phyloP scores from a whole-genome alignment of 2,329 filamentous ascomycete genomes.

The Bipolaris gigantea region DNA sequence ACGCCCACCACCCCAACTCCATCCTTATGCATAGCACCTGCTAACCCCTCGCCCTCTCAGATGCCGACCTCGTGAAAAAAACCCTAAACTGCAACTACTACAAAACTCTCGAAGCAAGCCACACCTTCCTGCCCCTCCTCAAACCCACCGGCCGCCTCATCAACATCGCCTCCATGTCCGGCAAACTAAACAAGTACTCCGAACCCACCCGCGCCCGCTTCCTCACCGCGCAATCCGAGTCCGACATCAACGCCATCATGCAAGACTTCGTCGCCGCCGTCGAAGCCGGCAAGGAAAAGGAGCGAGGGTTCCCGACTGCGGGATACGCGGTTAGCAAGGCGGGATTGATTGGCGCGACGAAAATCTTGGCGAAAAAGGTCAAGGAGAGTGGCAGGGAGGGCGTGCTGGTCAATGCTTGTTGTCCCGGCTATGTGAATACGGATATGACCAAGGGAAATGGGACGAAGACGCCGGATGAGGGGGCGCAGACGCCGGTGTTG shows the following conservation, averaged over 20 bases:
- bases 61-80: constrained; percentile 51
- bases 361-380: constrained; percentile 42
- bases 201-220: constrained; percentile 49
- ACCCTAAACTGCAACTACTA: constrained; percentile 58
- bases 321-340: constrained; percentile 55
- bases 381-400: constrained; percentile 38
- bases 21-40: background rate
- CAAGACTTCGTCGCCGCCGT: constrained; percentile 53
- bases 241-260: constrained; percentile 54
- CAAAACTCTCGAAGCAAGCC: constrained; percentile 52
- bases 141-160: constrained; percentile 50
- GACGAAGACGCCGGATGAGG: constrained; percentile 48
- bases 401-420: constrained; percentile 47
- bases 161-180: constrained; percentile 53
- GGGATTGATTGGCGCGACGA: constrained; percentile 49
- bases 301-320: constrained; percentile 54
- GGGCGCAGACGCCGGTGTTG: constrained; percentile 50
- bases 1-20: background rate
- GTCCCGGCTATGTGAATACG: constrained; percentile 52
- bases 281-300: constrained; percentile 49
- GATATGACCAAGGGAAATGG: constrained; percentile 50
- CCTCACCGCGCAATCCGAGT: constrained; percentile 43
- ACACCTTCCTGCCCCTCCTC: constrained; percentile 52
- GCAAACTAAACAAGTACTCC: constrained; percentile 53
- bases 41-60: constrained; percentile 20